A percentile compares a stretch with the other conserved stretches of the same genome.
These are phyloP conservation scores for Pseudocercospora vitis DNA, from an alignment of 2,329 filamentous ascomycete genomes.

Conservation along the genomic window DNA sequence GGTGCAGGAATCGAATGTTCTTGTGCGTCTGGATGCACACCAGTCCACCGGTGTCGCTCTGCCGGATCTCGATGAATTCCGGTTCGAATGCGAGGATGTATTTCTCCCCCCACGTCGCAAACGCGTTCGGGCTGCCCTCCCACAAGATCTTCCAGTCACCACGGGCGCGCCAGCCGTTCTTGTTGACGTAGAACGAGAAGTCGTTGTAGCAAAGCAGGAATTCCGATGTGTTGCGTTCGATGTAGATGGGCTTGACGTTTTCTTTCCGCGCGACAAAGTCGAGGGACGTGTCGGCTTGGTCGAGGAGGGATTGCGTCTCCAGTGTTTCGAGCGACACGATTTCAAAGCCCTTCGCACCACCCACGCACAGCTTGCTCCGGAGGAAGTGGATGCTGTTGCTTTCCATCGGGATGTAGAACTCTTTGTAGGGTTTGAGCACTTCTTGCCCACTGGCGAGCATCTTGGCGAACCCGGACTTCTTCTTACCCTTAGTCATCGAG, in stretches of 20 bases:
- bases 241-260: conserved; percentile 84
- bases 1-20: conserved; percentile 93
- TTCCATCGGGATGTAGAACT: conserved; percentile 98
- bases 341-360: conserved; percentile 92
- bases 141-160: conserved; percentile 97
- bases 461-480: conserved; percentile 91
- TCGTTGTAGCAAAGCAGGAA: conserved; percentile 98
- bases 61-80: conserved; percentile 94
- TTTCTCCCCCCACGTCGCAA: conserved; percentile 84
- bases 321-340: conserved; percentile 94
- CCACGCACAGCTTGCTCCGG: conserved; percentile 93
- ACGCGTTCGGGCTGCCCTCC: conserved; percentile 89
- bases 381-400: conserved; percentile 98
- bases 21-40: conserved; percentile 95
- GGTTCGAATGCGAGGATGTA: conserved; percentile 97
- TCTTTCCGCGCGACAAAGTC: conserved; percentile 96
- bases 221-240: conserved; percentile 93
- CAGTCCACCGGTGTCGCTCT: conserved; percentile 86
- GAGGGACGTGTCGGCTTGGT: conserved; percentile 95
- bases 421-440: conserved; percentile 94
- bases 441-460: conserved; percentile 95
- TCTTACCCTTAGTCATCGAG: conserved; percentile 76
- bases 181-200: conserved; percentile 98
- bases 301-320: conserved; percentile 94
- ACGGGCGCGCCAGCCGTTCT: conserved; percentile 93